Conservation (phyloP, 1,284 basidiomycete species). For the Hemileccinum hortonii region DNA sequence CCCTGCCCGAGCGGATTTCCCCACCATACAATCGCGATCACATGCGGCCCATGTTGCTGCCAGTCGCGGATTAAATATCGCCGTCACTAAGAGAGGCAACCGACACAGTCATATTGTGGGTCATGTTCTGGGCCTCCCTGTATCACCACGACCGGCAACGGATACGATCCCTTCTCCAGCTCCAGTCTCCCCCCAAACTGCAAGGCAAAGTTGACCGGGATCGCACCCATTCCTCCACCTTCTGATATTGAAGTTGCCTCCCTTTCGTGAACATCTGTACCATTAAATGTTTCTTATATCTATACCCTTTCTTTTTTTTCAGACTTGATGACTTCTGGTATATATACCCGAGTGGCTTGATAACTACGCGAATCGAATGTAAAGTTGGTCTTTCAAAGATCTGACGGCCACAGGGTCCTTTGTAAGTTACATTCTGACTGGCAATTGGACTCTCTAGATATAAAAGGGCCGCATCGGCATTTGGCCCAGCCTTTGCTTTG, state of each 20-base stretch:
- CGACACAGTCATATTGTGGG: slow-evolving; percentile 62
- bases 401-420: too few relatives aligned
- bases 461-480: too few relatives aligned
- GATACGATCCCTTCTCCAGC: slow-evolving; percentile 18
- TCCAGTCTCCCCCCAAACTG: slow-evolving; percentile 24
- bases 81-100: slow-evolving; percentile 53
- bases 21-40: slow-evolving; percentile 29
- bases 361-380: neutral
- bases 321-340: slow-evolving; percentile 6
- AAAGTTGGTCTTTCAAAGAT: neutral
- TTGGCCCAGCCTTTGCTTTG: too few relatives aligned
- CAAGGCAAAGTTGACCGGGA: slow-evolving; percentile 24
- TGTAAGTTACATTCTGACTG: too few relatives aligned
- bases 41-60: slow-evolving; percentile 64
- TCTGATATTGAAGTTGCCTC: neutral
- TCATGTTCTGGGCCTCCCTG: slow-evolving; percentile 59
- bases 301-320: slow-evolving; percentile 28
- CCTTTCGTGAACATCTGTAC: slow-evolving; percentile 14
- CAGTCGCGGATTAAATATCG: slow-evolving; percentile 67
- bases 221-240: neutral
- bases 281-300: slow-evolving; percentile 15
- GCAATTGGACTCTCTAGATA: too few relatives aligned
- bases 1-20: slow-evolving; percentile 18
- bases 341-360: slow-evolving; percentile 23
- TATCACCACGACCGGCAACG: slow-evolving; percentile 52